Evolutionary conservation across 2,329 filamentous ascomycete species (phyloP).

Genomic region (Monosporascus sp.): DNA sequence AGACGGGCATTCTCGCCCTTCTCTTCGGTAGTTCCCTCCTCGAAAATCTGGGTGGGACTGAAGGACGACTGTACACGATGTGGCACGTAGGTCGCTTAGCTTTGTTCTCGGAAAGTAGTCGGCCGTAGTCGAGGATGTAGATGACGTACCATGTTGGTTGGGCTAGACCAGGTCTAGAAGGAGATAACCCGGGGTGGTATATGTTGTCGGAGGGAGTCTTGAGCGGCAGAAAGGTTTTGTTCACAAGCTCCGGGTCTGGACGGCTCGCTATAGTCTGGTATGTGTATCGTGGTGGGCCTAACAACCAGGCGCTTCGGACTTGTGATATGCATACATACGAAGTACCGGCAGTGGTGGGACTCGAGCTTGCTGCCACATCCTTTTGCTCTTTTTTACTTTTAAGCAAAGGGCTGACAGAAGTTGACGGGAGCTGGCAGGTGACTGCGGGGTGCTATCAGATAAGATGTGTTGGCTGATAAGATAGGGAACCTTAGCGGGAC

Average conservation of each 20-base stretch:
- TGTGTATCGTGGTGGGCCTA: too few species aligned
- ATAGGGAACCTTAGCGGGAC: neutral
- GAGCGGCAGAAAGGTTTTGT: neutral
- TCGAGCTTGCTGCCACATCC: too few species aligned
- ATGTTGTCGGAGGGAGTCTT: neutral
- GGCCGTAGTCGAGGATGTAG: neutral
- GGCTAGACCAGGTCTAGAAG: neutral
- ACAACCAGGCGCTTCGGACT: neutral
- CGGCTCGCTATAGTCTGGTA: neutral
- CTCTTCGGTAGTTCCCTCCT: slow-evolving; percentile 93
- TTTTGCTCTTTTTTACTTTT: too few species aligned
- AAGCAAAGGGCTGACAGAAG: too few species aligned
- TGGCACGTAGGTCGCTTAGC: neutral
- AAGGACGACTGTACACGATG: slow-evolving; percentile 45
- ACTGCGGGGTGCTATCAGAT: neutral
- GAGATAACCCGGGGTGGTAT: neutral
- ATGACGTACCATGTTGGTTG: neutral
- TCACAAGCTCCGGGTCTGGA: neutral
- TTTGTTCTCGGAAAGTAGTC: neutral
- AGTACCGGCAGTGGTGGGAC: neutral
- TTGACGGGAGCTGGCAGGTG: too few species aligned
- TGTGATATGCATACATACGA: neutral
- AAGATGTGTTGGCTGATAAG: neutral
- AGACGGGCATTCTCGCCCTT: slow-evolving; percentile 99
- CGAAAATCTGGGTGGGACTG: slow-evolving; percentile 96